Evolutionary conservation across 495 filamentous ascomycete species (phyloP).

Genomic region (Trichodelitschia bisporula): DNA sequence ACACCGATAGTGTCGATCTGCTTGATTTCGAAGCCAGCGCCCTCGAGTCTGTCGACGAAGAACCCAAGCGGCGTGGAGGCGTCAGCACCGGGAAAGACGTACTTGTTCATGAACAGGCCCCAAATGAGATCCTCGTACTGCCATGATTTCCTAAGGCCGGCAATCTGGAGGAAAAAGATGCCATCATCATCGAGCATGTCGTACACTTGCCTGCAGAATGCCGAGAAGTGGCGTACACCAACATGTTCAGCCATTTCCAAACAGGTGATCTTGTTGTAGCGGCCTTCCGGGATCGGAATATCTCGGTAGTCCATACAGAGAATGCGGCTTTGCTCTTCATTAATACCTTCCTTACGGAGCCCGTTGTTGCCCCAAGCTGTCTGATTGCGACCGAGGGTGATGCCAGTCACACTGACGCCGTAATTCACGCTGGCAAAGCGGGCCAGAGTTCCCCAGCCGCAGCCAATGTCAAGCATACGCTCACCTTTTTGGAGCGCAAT

Average conservation of each 20-base stretch:
- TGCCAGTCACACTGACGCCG: slow-evolving; percentile 50
- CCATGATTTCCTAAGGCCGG: slow-evolving; percentile 59
- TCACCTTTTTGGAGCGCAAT: slow-evolving; percentile 48
- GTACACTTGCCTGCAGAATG: slow-evolving; percentile 47
- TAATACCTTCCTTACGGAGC: slow-evolving; percentile 39
- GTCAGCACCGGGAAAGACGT: slow-evolving; percentile 74
- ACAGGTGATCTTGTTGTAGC: slow-evolving; percentile 66
- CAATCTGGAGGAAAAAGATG: slow-evolving; percentile 61
- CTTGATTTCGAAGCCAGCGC: slow-evolving; percentile 59
- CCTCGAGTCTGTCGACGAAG: slow-evolving; percentile 43
- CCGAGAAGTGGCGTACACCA: slow-evolving; percentile 45
- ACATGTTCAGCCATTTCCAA: slow-evolving; percentile 87
- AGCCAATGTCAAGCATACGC: slow-evolving; percentile 56
- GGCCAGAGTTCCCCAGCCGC: slow-evolving; percentile 70
- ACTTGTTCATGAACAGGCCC: slow-evolving; percentile 86
- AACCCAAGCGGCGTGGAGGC: slow-evolving; percentile 58
- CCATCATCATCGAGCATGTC: slow-evolving; percentile 80
- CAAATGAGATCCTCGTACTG: slow-evolving; percentile 77
- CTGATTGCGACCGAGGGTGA: slow-evolving; percentile 65
- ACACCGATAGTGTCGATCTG: slow-evolving; percentile 69
- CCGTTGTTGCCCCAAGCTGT: slow-evolving; percentile 63
- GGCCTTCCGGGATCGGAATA: slow-evolving; percentile 39
- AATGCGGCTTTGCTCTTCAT: slow-evolving; percentile 47
- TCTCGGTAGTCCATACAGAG: slow-evolving; percentile 74
- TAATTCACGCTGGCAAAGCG: slow-evolving; percentile 59